Conservation (phyloP, 768 basidiomycete genomes). For the Suillus spraguei region DNA sequence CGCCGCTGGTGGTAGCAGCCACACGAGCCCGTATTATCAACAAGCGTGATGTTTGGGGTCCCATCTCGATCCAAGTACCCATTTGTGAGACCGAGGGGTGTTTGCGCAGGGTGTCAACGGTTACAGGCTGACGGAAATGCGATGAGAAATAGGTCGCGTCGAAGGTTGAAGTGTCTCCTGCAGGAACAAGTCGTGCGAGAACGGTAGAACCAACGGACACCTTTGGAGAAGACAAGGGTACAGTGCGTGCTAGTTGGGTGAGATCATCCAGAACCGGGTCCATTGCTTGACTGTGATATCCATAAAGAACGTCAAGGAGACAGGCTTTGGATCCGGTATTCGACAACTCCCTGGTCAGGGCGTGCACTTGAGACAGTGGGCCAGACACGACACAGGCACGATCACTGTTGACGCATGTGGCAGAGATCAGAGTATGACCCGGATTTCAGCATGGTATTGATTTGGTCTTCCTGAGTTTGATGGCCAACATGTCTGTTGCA, state of each 20-base stretch:
- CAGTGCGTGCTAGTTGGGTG: slow-evolving; percentile 35
- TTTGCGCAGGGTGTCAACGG: slow-evolving; percentile 44
- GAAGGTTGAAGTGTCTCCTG: slow-evolving; percentile 54
- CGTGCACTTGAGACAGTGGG: slow-evolving; percentile 42
- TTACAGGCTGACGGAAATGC: slow-evolving; percentile 63
- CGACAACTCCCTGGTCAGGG: slow-evolving; percentile 46
- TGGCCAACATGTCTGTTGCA: slow-evolving; percentile 63
- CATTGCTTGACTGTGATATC: slow-evolving; percentile 72
- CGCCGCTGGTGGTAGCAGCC: slow-evolving; percentile 35
- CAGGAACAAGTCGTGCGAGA: slow-evolving; percentile 50
- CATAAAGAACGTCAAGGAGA: slow-evolving; percentile 57
- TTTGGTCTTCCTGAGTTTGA: slow-evolving; percentile 40
- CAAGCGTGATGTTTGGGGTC: slow-evolving; percentile 42
- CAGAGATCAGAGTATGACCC: slow-evolving; percentile 40
- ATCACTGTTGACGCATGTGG: slow-evolving; percentile 67
- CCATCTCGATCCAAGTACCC: slow-evolving; percentile 42
- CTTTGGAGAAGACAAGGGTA: slow-evolving; percentile 46
- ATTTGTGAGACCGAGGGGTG: slow-evolving; percentile 28
- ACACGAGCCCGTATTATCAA: slow-evolving; percentile 50
- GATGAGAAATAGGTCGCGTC: slow-evolving; percentile 53
- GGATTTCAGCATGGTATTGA: slow-evolving; percentile 38
- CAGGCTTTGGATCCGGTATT: slow-evolving; percentile 40
- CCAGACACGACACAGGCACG: slow-evolving; percentile 64
- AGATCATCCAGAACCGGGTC: slow-evolving; percentile 55
- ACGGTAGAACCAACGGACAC: slow-evolving; percentile 69